Percentiles rank a stretch among this genome's conserved stretches.
phyloP scores from a whole-genome alignment of 192 early-diverging fungal species.

The Coemansia sp. region DNA sequence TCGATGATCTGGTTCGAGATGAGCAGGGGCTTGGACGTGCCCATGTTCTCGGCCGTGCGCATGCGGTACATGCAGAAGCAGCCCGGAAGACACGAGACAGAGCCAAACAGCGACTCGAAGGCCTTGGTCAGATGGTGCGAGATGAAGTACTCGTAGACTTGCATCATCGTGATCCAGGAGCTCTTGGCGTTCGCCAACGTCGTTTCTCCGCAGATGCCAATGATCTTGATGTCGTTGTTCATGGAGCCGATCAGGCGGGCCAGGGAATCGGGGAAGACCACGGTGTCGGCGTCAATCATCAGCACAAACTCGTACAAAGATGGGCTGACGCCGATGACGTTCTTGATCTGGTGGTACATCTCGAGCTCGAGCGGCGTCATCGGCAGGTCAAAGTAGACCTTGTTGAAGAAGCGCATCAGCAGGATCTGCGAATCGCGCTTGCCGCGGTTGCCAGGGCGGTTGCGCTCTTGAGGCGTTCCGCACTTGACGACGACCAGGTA shows the following conservation, averaged over 20 bases:
- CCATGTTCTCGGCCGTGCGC: slow-evolving; percentile 68
- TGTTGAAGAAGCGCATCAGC: slow-evolving; percentile 96
- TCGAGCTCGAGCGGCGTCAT: slow-evolving; percentile 97
- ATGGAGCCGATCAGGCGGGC: slow-evolving; percentile 89
- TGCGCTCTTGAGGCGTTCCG: slow-evolving; percentile 79
- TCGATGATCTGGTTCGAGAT: slow-evolving; percentile 84
- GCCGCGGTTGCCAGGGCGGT: slow-evolving; percentile 92
- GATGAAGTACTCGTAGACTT: slow-evolving; percentile 99
- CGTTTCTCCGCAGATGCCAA: slow-evolving; percentile 96
- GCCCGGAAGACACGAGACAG: slow-evolving; percentile 95
- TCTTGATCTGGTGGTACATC: slow-evolving; percentile 98
- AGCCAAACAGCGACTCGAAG: slow-evolving; percentile 96
- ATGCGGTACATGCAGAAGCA: slow-evolving; percentile 99
- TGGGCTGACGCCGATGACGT: slow-evolving; percentile 97
- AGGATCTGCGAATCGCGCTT: slow-evolving; percentile 99
- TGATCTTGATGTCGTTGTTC: slow-evolving; percentile 86
- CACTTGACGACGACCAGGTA: slow-evolving; percentile 96
- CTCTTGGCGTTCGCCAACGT: slow-evolving; percentile 86
- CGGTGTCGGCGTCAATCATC: slow-evolving; percentile 98
- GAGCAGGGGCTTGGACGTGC: slow-evolving; percentile 79
- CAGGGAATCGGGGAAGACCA: slow-evolving; percentile 84
- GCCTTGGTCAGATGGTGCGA: slow-evolving; percentile 96
- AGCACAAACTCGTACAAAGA: slow-evolving; percentile 94
- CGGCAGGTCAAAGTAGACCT: slow-evolving; percentile 88
- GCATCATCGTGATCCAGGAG: slow-evolving; percentile 97